phyloP scores from a whole-genome alignment of 192 early-diverging fungal species.

The Umbelopsis sp. region DNA sequence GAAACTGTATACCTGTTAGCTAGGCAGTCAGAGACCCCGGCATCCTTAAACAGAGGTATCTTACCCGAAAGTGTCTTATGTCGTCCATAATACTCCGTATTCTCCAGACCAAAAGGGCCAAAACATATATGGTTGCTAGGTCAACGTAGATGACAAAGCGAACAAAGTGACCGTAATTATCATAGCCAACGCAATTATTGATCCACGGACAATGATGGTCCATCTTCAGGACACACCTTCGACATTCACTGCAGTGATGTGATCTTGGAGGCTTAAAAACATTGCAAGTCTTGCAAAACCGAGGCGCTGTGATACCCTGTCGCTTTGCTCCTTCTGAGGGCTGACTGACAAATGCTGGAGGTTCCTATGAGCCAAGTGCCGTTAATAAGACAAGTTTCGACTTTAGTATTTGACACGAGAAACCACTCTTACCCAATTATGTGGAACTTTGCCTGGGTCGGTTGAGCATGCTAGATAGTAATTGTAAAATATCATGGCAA shows the following conservation, averaged over 20 bases:
- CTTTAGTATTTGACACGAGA: neutral
- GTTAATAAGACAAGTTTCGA: neutral
- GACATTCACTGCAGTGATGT: constrained; percentile 80
- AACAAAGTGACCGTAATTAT: constrained; percentile 74
- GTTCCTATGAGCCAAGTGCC: constrained; percentile 11
- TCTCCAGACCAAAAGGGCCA: constrained; percentile 57
- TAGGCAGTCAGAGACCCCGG: neutral
- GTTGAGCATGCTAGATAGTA: constrained; percentile 83
- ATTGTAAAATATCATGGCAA: constrained; percentile 81
- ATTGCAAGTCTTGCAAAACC: constrained; percentile 67
- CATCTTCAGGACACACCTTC: constrained; percentile 82
- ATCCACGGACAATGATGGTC: constrained; percentile 95
- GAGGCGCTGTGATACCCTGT: constrained; percentile 60
- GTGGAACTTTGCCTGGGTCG: constrained; percentile 79
- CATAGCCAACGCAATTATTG: constrained; percentile 82
- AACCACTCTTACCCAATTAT: constrained; percentile 41
- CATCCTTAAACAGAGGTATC: neutral
- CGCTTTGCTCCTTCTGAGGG: constrained; percentile 61
- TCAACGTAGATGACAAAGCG: constrained; percentile 78
- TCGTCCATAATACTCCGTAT: constrained; percentile 51
- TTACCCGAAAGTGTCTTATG: constrained; percentile 36
- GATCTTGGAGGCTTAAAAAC: constrained; percentile 73
- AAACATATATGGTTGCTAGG: constrained; percentile 57
- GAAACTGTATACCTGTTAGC: constrained; percentile 20
- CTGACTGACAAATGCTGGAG: neutral